Conservation (phyloP, 805 yeast species). For the Isabelozyma pseudorhagii region DNA sequence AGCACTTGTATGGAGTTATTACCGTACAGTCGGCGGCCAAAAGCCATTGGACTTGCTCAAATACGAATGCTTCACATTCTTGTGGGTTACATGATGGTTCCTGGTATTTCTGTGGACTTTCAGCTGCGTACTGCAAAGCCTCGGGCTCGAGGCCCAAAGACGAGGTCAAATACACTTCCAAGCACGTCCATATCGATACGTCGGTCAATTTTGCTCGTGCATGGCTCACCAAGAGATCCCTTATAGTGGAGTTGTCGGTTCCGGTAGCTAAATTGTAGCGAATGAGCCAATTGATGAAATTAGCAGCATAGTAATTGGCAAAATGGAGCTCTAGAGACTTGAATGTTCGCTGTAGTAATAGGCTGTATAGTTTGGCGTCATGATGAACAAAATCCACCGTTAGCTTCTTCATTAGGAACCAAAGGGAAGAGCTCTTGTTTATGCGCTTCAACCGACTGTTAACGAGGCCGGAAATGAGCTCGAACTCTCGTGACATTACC, state of each 20-base stretch:
- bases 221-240: constrained; percentile 1
- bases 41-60: constrained; percentile 5
- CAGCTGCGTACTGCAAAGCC: neutral
- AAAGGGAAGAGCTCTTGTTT: constrained; percentile 39
- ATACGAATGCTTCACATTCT: neutral
- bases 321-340: constrained; percentile 31
- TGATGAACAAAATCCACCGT: constrained; percentile 9
- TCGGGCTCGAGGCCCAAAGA: neutral
- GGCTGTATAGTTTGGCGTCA: neutral
- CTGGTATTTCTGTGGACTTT: neutral
- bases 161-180: constrained; percentile 4
- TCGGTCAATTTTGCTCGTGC: constrained; percentile 17
- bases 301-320: constrained; percentile 38
- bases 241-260: neutral
- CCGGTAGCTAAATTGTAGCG: neutral
- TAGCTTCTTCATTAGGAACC: constrained; percentile 30
- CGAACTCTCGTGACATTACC: constrained; percentile 15
- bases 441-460: constrained; percentile 26
- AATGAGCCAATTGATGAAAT: constrained; percentile 29
- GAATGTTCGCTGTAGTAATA: constrained; percentile 14
- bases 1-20: constrained; percentile 3
- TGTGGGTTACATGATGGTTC: neutral
- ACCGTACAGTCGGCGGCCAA: constrained; percentile 4
- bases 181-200: constrained; percentile 20
- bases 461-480: constrained; percentile 28